Evolutionary conservation across 192 early-diverging fungal genomes (phyloP).

Genomic region (Umbelopsis vinacea): DNA sequence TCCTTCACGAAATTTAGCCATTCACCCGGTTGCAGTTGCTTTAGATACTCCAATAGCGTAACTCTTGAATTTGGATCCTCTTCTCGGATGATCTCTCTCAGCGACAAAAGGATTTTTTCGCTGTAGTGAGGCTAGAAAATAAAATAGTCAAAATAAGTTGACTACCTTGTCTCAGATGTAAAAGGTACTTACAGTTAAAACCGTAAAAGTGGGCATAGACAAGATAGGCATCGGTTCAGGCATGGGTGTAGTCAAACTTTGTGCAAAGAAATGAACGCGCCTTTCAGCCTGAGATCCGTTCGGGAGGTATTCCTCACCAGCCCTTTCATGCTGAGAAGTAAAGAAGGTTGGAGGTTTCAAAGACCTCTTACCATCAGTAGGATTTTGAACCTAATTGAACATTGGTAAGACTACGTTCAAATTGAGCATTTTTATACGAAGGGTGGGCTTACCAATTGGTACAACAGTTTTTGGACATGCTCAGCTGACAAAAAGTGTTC

Average conservation of each 20-base stretch:
- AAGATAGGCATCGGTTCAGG: conserved; percentile 80
- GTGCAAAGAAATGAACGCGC: conserved; percentile 85
- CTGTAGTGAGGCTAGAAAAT: conserved; percentile 68
- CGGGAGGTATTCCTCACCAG: conserved; percentile 76
- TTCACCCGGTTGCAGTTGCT: conserved; percentile 79
- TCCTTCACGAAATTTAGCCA: conserved; percentile 94
- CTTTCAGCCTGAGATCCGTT: conserved; percentile 78
- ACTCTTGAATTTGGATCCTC: conserved; percentile 80
- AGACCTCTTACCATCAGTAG: conserved; percentile 61
- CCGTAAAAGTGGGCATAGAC: conserved; percentile 86
- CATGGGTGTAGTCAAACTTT: conserved; percentile 80
- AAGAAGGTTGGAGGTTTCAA: conserved; percentile 80
- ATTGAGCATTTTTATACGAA: neutral
- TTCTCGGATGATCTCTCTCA: conserved; percentile 84
- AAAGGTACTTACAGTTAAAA: conserved; percentile 53
- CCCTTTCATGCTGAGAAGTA: conserved; percentile 38
- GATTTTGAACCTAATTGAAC: conserved; percentile 25
- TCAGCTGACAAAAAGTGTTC: conserved; percentile 79
- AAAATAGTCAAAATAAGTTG: neutral
- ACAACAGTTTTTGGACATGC: conserved; percentile 75
- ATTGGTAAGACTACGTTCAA: neutral
- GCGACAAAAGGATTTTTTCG: conserved; percentile 83
- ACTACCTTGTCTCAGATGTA: neutral
- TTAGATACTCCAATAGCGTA: conserved; percentile 81
- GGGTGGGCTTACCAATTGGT: conserved; percentile 60